These are phyloP conservation scores for Xanthoconium separans DNA, from an alignment of 1,284 basidiomycete genomes.

Conservation along the genomic window DNA sequence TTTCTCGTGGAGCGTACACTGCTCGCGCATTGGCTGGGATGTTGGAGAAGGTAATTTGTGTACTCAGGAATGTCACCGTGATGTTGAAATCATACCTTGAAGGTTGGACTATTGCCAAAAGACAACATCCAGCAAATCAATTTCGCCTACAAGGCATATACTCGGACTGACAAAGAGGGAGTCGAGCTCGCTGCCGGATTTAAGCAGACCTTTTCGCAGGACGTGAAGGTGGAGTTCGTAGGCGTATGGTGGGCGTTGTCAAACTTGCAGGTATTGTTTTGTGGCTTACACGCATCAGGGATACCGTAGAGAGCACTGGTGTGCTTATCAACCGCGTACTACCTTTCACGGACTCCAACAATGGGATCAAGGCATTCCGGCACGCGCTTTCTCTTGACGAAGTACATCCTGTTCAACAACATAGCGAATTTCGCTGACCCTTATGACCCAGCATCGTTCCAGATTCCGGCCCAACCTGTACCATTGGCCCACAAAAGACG, in stretches of 20 bases:
- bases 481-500: conserved; percentile 38
- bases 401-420: conserved; percentile 32
- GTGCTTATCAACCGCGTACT: conserved; percentile 51
- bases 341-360: conserved; percentile 62
- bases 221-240: conserved; percentile 60
- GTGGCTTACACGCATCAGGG: conserved; percentile 41
- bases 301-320: conserved; percentile 68
- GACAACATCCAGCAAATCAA: conserved; percentile 59
- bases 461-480: conserved; percentile 56
- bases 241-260: conserved; percentile 56
- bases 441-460: conserved; percentile 43
- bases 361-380: conserved; percentile 56
- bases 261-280: background rate
- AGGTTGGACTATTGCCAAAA: conserved; percentile 61
- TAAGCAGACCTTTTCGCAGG: conserved; percentile 62
- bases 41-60: conserved; percentile 41
- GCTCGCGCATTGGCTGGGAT: conserved; percentile 73
- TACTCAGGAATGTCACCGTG: background rate
- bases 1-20: conserved; percentile 76
- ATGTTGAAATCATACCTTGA: background rate
- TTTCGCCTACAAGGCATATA: conserved; percentile 68
- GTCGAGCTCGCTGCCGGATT: conserved; percentile 52
- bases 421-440: conserved; percentile 7
- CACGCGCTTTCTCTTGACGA: conserved; percentile 68
- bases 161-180: conserved; percentile 45